phyloP scores from a whole-genome alignment of 164 flowering plant genomes.

The Magnolia kwangsiensis region DNA sequence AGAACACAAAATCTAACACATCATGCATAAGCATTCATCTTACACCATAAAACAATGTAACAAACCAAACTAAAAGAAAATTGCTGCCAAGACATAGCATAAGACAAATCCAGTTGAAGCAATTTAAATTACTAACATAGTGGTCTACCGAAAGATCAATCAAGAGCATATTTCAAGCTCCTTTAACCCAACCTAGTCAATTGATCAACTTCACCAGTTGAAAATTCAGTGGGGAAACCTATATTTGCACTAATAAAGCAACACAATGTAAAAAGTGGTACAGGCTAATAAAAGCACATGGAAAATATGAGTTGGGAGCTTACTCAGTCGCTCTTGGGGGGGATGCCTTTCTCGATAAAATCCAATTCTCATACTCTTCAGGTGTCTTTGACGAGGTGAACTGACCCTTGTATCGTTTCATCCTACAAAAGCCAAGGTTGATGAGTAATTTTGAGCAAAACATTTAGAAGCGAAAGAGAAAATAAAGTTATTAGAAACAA shows the following conservation, averaged over 20 bases:
- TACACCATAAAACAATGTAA: background rate
- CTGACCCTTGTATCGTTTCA: conserved; percentile 19
- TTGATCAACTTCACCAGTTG: background rate
- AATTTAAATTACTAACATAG: background rate
- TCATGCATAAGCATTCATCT: background rate
- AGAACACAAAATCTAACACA: background rate
- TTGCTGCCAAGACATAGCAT: background rate
- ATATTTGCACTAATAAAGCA: background rate
- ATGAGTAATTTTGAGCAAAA: no score
- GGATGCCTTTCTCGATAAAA: conserved; percentile 1
- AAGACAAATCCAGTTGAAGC: background rate
- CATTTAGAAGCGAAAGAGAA: background rate
- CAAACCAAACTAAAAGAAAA: background rate
- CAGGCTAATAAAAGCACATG: background rate
- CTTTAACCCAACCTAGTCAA: background rate
- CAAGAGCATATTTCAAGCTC: background rate
- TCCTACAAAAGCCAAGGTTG: conserved; percentile 3
- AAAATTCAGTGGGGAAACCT: background rate
- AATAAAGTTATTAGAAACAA: background rate
- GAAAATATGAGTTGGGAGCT: background rate
- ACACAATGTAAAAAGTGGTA: background rate
- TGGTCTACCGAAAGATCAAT: background rate
- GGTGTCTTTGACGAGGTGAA: conserved; percentile 19
- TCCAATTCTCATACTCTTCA: background rate
- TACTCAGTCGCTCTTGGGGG: conserved; percentile 12